These are phyloP conservation scores for Apiospora sp. DNA, from an alignment of 2,329 filamentous ascomycete genomes.

Conservation along the genomic window DNA sequence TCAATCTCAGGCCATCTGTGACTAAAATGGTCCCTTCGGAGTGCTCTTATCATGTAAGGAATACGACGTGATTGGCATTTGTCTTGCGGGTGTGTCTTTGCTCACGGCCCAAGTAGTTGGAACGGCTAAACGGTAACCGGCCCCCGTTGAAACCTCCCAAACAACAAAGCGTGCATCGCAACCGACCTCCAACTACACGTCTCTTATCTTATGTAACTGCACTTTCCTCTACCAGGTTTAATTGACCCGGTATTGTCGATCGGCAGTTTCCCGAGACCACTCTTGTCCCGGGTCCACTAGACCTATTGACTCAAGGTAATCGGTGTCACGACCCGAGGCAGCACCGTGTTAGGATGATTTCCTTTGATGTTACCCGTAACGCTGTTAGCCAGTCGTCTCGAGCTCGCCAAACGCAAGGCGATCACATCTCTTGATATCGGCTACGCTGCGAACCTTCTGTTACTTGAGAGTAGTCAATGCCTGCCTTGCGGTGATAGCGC, in stretches of 20 bases:
- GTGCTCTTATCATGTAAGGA: slow-evolving; percentile 17
- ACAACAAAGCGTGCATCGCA: neutral
- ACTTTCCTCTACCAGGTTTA: neutral
- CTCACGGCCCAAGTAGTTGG: neutral
- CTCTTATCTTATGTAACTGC: neutral
- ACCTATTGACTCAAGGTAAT: no score
- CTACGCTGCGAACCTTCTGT: no score
- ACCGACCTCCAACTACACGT: neutral
- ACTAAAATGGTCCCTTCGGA: neutral
- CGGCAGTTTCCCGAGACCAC: neutral
- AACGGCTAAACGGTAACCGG: neutral
- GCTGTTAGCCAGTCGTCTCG: no score
- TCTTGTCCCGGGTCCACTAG: neutral
- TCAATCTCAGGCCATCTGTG: neutral
- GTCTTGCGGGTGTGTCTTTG: neutral
- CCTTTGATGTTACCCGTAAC: no score
- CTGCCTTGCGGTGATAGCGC: no score
- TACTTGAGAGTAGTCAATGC: no score
- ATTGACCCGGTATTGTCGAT: neutral
- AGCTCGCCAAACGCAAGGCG: no score
- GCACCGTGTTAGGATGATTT: no score
- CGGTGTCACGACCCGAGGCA: no score
- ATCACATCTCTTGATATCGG: no score
- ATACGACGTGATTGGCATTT: neutral
- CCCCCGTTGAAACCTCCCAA: neutral